Percentiles rank a stretch among this genome's conserved stretches.
Evolutionary conservation across 805 yeast species (phyloP).

Genomic region (Saccharomycopsis javanensis): DNA sequence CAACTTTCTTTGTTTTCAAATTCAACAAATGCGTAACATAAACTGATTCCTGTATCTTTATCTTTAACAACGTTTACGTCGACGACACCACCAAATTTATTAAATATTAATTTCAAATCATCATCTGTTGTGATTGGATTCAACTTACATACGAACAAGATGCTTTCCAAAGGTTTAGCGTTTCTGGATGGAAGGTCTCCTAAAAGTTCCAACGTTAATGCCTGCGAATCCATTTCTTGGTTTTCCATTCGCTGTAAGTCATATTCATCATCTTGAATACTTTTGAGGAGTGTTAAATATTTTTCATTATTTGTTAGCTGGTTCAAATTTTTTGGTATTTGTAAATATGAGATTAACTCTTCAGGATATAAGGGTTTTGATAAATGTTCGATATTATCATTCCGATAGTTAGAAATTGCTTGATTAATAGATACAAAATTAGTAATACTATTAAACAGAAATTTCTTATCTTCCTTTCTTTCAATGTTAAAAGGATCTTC

Average conservation of each 20-base stretch:
- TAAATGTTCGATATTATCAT: neutral
- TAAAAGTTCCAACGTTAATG: constrained; percentile 51
- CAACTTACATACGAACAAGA: constrained; percentile 52
- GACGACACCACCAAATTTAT: constrained; percentile 48
- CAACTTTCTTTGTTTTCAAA: constrained; percentile 39
- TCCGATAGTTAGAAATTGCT: neutral
- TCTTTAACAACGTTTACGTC: constrained; percentile 46
- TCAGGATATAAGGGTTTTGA: neutral
- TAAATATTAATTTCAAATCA: constrained; percentile 46
- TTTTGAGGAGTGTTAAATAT: neutral
- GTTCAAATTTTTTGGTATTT: neutral
- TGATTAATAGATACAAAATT: neutral
- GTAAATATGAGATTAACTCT: neutral
- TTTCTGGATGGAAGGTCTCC: constrained; percentile 55
- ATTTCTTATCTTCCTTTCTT: constrained; percentile 23
- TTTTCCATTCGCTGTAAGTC: constrained; percentile 20
- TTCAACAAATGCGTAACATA: constrained; percentile 59
- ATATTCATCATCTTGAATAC: constrained; percentile 21
- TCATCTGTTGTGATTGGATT: constrained; percentile 53
- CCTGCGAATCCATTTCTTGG: constrained; percentile 39
- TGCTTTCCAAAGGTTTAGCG: constrained; percentile 50
- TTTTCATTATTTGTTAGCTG: neutral
- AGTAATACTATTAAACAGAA: constrained; percentile 25
- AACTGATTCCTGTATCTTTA: constrained; percentile 36
- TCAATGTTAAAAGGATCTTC: constrained; percentile 45